phyloP scores from a whole-genome alignment of 2,329 filamentous ascomycete genomes.

The Lecanicillium sp. region DNA sequence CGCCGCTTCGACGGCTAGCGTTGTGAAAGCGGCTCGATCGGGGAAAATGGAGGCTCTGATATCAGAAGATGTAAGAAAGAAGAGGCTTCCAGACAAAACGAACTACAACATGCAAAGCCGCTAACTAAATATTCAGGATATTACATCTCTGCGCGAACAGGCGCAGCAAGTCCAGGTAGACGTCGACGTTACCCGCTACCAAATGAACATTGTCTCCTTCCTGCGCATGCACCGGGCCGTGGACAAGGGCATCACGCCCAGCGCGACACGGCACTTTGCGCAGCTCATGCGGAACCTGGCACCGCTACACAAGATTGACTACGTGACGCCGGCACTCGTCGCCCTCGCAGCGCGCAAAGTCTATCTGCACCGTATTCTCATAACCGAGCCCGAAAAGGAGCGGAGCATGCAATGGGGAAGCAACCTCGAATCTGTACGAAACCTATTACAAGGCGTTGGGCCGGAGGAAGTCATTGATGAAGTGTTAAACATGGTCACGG shows the following conservation, averaged over 20 bases:
- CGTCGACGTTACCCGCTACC: conserved; percentile 73
- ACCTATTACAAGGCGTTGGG: conserved; percentile 54
- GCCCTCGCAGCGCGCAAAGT: conserved; percentile 77
- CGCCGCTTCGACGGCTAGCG: conserved; percentile 33
- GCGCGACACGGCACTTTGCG: conserved; percentile 71
- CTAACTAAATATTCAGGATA: conserved; percentile 29
- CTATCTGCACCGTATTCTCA: conserved; percentile 74
- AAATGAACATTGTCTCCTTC: conserved; percentile 82
- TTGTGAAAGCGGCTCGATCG: conserved; percentile 30
- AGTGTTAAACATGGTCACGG: conserved; percentile 49
- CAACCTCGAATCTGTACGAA: conserved; percentile 58
- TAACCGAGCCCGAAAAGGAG: conserved; percentile 64
- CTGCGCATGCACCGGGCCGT: conserved; percentile 83
- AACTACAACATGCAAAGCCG: too few relatives aligned
- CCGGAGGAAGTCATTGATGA: conserved; percentile 59
- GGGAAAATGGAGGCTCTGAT: conserved; percentile 26
- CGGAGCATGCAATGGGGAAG: conserved; percentile 93
- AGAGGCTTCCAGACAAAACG: too few relatives aligned
- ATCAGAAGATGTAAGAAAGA: conserved; percentile 30
- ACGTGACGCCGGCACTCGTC: conserved; percentile 77
- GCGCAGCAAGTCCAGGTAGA: conserved; percentile 55
- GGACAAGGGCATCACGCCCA: conserved; percentile 65
- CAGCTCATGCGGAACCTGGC: conserved; percentile 66
- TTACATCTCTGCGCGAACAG: conserved; percentile 53
- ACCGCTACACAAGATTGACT: conserved; percentile 71